These are phyloP conservation scores for Russula lepida DNA, from an alignment of 768 basidiomycete genomes.

Conservation along the genomic window DNA sequence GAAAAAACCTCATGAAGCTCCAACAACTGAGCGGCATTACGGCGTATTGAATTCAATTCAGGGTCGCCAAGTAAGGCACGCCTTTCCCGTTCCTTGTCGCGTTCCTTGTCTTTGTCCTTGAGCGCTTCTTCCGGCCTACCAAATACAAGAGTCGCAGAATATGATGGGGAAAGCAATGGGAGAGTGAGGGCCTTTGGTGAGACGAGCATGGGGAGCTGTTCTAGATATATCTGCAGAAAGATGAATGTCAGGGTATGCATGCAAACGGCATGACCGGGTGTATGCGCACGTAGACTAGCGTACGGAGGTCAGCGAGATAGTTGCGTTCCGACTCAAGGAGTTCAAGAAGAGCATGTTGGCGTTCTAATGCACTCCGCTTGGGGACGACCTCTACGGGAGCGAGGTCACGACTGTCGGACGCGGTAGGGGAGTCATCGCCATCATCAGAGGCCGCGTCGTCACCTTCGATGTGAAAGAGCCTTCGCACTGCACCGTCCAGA, in stretches of 20 bases:
- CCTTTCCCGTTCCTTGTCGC: slow-evolving; percentile 26
- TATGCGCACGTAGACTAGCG: slow-evolving; percentile 59
- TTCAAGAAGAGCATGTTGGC: slow-evolving; percentile 74
- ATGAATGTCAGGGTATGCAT: background rate
- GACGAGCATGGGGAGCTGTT: slow-evolving; percentile 26
- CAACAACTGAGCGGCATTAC: slow-evolving; percentile 63
- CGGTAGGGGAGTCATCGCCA: slow-evolving; percentile 23
- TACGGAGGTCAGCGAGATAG: slow-evolving; percentile 72
- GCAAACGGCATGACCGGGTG: background rate
- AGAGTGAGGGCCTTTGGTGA: slow-evolving; percentile 23
- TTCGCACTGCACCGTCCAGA: slow-evolving; percentile 4
- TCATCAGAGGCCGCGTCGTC: slow-evolving; percentile 27
- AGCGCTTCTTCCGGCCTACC: slow-evolving; percentile 3
- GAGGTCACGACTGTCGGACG: background rate
- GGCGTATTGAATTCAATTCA: slow-evolving; percentile 51
- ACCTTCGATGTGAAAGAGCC: slow-evolving; percentile 30
- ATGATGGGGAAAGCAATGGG: slow-evolving; percentile 29
- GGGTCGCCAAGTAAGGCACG: slow-evolving; percentile 48
- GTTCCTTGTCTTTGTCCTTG: slow-evolving; percentile 11
- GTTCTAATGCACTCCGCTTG: slow-evolving; percentile 18
- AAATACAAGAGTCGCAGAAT: slow-evolving; percentile 20
- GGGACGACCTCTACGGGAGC: background rate
- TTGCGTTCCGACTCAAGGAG: slow-evolving; percentile 76
- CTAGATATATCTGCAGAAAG: slow-evolving; percentile 39
- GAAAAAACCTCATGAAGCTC: slow-evolving; percentile 60